Percentiles rank a stretch among this genome's conserved stretches.
These are phyloP conservation scores for Ormosia emarginata DNA, from an alignment of 306 rosid species.

Conservation along the genomic window DNA sequence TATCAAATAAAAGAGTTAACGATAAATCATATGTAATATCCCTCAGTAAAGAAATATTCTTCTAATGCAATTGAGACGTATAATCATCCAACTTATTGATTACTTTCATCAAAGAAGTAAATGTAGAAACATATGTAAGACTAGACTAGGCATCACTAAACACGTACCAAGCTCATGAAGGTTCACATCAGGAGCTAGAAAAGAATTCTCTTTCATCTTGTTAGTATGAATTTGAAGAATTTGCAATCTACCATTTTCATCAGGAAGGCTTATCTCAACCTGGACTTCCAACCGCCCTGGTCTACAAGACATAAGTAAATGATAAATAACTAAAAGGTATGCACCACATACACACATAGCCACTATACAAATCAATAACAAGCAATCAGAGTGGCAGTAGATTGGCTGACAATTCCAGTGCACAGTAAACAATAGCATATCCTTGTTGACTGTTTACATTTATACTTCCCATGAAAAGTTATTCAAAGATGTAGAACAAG, in stretches of 20 bases:
- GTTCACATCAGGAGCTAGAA: constrained; percentile 86
- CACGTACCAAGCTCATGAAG: constrained; percentile 91
- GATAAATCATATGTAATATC: neutral
- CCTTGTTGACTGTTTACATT: constrained; percentile 21
- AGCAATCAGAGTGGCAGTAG: constrained; percentile 1
- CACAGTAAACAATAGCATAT: constrained; percentile 6
- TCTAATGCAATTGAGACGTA: constrained; percentile 13
- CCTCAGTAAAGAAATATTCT: neutral
- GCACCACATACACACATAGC: constrained; percentile 19
- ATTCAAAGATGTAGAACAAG: constrained; percentile 7
- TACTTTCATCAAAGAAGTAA: constrained; percentile 7
- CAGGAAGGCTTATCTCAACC: constrained; percentile 97
- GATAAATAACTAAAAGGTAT: constrained; percentile 9
- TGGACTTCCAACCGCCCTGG: constrained; percentile 99
- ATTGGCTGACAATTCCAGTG: constrained; percentile 5
- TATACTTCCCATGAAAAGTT: constrained; percentile 10
- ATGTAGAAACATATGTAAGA: constrained; percentile 16
- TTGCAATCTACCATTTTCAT: constrained; percentile 93
- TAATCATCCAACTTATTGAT: neutral
- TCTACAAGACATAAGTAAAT: constrained; percentile 42
- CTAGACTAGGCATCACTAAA: constrained; percentile 20
- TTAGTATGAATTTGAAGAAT: constrained; percentile 98
- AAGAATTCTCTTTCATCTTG: constrained; percentile 98
- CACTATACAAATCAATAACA: constrained; percentile 15
- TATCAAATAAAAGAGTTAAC: constrained; percentile 2